Evolutionary conservation across 2,329 filamentous ascomycete genomes (phyloP).

Genomic region (Fusarium irregulare): DNA sequence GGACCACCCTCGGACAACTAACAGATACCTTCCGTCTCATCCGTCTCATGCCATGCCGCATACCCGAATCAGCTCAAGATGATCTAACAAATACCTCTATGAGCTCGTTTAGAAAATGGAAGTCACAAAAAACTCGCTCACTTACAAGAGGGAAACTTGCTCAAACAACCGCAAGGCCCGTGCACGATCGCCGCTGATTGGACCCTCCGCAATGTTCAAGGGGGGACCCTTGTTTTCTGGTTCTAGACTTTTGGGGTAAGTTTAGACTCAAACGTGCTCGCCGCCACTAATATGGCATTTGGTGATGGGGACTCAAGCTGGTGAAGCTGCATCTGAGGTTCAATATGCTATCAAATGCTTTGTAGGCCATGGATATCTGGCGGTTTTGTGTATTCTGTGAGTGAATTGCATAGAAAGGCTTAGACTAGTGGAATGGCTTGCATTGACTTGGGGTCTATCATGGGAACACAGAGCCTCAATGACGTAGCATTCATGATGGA

Average conservation of each 20-base stretch:
- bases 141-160: slow-evolving; percentile 50
- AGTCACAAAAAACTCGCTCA: slow-evolving; percentile 20
- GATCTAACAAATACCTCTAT: background rate
- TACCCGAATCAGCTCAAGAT: slow-evolving; percentile 15
- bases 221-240: slow-evolving; percentile 32
- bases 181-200: slow-evolving; percentile 34
- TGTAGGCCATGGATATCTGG: background rate
- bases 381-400: accelerated
- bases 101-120: background rate
- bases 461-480: slow-evolving; percentile 35
- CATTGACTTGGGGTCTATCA: slow-evolving; percentile 16
- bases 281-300: slow-evolving; percentile 23
- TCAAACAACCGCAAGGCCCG: slow-evolving; percentile 53
- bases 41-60: slow-evolving; percentile 28
- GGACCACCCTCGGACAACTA: background rate
- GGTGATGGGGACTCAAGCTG: slow-evolving; percentile 4
- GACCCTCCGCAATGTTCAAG: slow-evolving; percentile 13
- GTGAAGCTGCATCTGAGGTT: too few species aligned
- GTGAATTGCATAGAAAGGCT: background rate
- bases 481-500: slow-evolving; percentile 39
- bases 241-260: slow-evolving; percentile 29
- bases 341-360: too few species aligned
- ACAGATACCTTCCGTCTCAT: slow-evolving; percentile 19
- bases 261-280: slow-evolving; percentile 19
- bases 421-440: slow-evolving; percentile 5